Conservation (phyloP, 202 grass and related monocot genomes). For the Hordeum pubiflorum region DNA sequence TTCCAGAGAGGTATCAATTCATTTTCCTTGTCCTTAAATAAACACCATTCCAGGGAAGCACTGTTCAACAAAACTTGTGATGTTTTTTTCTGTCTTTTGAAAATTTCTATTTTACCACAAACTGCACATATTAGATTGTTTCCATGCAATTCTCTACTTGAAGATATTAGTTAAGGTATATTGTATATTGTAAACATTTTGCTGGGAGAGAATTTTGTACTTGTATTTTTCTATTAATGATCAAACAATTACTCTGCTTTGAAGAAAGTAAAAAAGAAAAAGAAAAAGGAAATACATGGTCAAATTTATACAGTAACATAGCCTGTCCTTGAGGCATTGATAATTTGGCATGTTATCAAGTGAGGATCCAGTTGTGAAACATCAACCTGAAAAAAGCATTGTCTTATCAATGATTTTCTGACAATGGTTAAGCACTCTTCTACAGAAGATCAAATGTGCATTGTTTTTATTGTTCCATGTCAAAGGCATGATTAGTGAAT, state of each 20-base stretch:
- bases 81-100: background rate
- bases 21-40: background rate
- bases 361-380: conserved; percentile 4
- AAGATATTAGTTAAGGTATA: background rate
- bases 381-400: background rate
- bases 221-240: background rate
- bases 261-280: background rate
- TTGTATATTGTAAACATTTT: background rate
- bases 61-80: background rate
- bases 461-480: background rate
- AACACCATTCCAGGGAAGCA: background rate
- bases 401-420: background rate
- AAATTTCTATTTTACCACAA: background rate
- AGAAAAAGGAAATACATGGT: background rate
- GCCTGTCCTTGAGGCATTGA: background rate
- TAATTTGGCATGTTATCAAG: background rate
- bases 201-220: background rate
- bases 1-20: conserved; percentile 70
- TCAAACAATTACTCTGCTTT: background rate
- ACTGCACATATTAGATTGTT: background rate
- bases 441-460: background rate
- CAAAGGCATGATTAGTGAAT: background rate
- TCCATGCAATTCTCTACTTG: background rate
- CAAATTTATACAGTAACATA: background rate
- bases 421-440: background rate